phyloP scores from a whole-genome alignment of 2,329 filamentous ascomycete species.

The Fusarium cicatricum region DNA sequence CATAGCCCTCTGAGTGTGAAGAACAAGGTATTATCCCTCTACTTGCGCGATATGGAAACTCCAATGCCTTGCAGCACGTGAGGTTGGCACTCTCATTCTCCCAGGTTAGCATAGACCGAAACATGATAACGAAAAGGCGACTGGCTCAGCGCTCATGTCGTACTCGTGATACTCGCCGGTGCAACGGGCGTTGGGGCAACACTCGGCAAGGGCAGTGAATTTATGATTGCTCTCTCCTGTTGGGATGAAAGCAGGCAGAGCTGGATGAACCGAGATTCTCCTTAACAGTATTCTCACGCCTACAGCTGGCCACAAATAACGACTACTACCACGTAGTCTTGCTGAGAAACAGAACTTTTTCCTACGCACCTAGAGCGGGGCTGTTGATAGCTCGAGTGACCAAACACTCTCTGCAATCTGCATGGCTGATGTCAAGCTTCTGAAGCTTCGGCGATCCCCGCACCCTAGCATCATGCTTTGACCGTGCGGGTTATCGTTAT shows the following conservation, averaged over 20 bases:
- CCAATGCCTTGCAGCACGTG: too few species aligned
- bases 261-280: background rate
- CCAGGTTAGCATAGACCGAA: background rate
- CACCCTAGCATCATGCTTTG: background rate
- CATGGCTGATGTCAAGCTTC: too few species aligned
- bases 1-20: too few species aligned
- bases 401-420: background rate
- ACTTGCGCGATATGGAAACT: too few species aligned
- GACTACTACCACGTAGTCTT: too few species aligned
- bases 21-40: too few species aligned
- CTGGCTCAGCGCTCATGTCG: slow-evolving; percentile 10
- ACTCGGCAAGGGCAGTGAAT: slow-evolving; percentile 14
- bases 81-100: background rate
- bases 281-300: too few species aligned
- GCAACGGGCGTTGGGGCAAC: slow-evolving; percentile 19
- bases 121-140: slow-evolving; percentile 8
- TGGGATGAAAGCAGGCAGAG: background rate
- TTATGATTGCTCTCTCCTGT: background rate
- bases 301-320: too few species aligned
- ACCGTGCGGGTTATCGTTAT: slow-evolving; percentile 51
- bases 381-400: too few species aligned
- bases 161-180: slow-evolving; percentile 23
- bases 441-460: slow-evolving; percentile 1
- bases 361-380: too few species aligned
- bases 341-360: background rate